Conservation (phyloP, 2,329 filamentous ascomycete genomes). For the Ophiostoma ulmi region DNA sequence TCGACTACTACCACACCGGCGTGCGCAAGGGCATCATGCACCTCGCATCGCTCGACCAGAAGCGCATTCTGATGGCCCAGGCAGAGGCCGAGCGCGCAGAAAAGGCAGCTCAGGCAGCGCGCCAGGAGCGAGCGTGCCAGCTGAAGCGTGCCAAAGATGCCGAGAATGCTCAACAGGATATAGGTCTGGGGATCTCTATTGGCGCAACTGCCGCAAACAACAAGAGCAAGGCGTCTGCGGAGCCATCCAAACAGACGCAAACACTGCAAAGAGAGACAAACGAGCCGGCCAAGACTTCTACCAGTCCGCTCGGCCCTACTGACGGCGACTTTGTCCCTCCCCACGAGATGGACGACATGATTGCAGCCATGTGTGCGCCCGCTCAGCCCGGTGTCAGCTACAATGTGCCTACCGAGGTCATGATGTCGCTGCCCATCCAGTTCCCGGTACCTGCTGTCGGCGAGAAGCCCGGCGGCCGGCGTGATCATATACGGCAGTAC, state of each 20-base stretch:
- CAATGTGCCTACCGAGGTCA: constrained; percentile 24
- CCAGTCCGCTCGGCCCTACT: not conserved
- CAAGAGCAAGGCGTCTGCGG: constrained; percentile 5
- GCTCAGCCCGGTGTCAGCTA: constrained; percentile 29
- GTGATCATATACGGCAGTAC: constrained; percentile 25
- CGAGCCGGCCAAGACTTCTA: not conserved
- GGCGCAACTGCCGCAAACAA: constrained; percentile 16
- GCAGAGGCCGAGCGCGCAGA: constrained; percentile 20
- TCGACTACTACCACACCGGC: constrained; percentile 33
- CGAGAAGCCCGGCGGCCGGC: constrained; percentile 18
- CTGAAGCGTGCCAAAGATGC: not conserved
- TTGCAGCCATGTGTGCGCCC: constrained; percentile 31
- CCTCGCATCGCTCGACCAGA: constrained; percentile 36
- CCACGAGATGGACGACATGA: constrained; percentile 31
- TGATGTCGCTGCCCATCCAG: constrained; percentile 23
- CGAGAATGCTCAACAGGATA: not conserved
- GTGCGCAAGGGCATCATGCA: constrained; percentile 34
- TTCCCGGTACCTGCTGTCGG: constrained; percentile 10
- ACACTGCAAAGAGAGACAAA: not conserved
- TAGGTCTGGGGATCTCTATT: not conserved
- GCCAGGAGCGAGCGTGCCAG: constrained; percentile 4
- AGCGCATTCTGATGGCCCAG: constrained; percentile 31
- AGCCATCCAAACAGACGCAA: not conserved
- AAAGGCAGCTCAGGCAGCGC: not conserved
- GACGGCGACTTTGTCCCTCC: constrained; percentile 22